Evolutionary conservation across 257 asterid species (phyloP).

Genomic region (Apocynum venetum): DNA sequence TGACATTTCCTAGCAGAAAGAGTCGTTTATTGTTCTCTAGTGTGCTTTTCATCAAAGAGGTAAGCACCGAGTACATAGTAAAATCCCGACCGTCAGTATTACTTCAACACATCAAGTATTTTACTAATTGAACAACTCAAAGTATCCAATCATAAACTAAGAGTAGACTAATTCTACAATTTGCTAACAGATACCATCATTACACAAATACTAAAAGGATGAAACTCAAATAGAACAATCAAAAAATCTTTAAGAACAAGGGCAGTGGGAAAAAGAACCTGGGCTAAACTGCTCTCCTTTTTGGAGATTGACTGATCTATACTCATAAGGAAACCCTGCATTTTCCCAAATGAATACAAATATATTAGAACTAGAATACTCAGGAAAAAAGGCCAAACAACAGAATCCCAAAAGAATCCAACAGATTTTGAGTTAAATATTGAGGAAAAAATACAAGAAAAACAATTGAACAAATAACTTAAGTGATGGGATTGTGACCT

Average conservation of each 20-base stretch:
- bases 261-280: conserved; percentile 31
- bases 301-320: conserved; percentile 61
- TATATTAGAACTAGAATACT: neutral
- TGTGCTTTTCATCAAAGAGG: neutral
- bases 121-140: neutral
- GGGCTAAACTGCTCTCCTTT: conserved; percentile 64
- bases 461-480: neutral
- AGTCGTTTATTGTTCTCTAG: neutral
- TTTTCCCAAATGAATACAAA: conserved; percentile 1
- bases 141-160: neutral
- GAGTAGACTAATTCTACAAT: neutral
- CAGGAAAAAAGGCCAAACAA: neutral
- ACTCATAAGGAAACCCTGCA: conserved; percentile 63
- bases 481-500: conserved; percentile 32
- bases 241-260: neutral
- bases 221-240: neutral
- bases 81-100: no score
- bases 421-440: neutral
- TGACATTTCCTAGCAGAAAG: no score
- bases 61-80: neutral
- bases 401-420: neutral
- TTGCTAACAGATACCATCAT: neutral
- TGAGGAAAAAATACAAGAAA: neutral
- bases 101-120: neutral
- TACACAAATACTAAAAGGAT: neutral